Evolutionary conservation across 768 basidiomycete species (phyloP).

Genomic region (Hysterangium stoloniferum): DNA sequence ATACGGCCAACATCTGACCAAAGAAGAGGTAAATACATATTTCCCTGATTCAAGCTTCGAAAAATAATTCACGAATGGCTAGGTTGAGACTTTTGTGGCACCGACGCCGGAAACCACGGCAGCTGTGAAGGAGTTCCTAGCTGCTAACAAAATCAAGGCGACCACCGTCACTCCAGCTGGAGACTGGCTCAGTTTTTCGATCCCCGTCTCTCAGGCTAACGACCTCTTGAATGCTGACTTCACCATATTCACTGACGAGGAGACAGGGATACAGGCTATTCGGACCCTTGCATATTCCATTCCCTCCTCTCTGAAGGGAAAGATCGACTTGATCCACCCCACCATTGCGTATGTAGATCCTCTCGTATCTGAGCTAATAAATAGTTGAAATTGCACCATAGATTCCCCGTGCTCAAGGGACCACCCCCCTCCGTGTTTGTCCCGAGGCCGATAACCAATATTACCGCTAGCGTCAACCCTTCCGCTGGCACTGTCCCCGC

Average conservation of each 20-base stretch:
- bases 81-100: conserved; percentile 22
- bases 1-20: conserved; percentile 31
- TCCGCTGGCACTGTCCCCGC: conserved; percentile 17
- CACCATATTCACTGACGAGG: conserved; percentile 19
- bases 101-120: conserved; percentile 18
- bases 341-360: conserved; percentile 20
- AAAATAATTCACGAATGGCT: neutral
- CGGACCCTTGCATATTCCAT: conserved; percentile 25
- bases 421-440: neutral
- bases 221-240: conserved; percentile 23
- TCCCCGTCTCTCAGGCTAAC: conserved; percentile 23
- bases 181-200: conserved; percentile 21
- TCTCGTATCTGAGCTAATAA: neutral
- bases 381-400: neutral
- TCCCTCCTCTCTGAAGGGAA: conserved; percentile 18
- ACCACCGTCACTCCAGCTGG: conserved; percentile 21
- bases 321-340: conserved; percentile 24
- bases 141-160: conserved; percentile 19
- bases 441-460: neutral
- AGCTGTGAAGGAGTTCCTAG: conserved; percentile 22
- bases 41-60: neutral
- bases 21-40: conserved; percentile 27
- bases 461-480: too few species aligned
- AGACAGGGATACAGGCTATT: conserved; percentile 18
- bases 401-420: neutral